Conservation (phyloP, 169 alveolate species). For the Theileria equi region DNA sequence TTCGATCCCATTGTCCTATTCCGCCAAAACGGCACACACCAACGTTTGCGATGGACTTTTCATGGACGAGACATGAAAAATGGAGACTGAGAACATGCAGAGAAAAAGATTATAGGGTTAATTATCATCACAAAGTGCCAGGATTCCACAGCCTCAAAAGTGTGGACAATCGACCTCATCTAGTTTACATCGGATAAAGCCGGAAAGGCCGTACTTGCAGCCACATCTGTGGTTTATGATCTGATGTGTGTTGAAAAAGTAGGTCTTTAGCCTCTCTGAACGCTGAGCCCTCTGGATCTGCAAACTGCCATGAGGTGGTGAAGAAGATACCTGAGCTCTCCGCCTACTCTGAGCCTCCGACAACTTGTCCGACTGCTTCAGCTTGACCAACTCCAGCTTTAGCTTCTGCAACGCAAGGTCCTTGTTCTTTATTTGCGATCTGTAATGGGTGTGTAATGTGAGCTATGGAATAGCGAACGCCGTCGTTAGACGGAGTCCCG, state of each 20-base stretch:
- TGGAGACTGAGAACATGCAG: neutral
- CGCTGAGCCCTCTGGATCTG: slow-evolving; percentile 51
- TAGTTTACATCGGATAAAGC: slow-evolving; percentile 22
- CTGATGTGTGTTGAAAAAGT: slow-evolving; percentile 61
- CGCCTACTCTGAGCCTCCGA: slow-evolving; percentile 50
- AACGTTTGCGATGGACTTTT: too few relatives aligned
- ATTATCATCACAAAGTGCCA: neutral
- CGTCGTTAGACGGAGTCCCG: too few relatives aligned
- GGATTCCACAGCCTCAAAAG: slow-evolving; percentile 2
- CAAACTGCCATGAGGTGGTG: neutral
- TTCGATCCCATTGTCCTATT: too few relatives aligned
- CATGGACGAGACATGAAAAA: neutral
- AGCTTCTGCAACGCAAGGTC: slow-evolving; percentile 51
- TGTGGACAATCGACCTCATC: slow-evolving; percentile 60
- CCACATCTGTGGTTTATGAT: slow-evolving; percentile 63
- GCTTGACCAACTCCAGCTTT: slow-evolving; percentile 31
- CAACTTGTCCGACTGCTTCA: slow-evolving; percentile 20
- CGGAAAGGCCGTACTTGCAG: slow-evolving; percentile 56
- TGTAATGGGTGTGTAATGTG: neutral
- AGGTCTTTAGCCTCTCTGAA: slow-evolving; percentile 54
- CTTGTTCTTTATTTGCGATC: slow-evolving; percentile 58
- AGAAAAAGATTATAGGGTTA: neutral
- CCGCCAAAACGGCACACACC: too few relatives aligned
- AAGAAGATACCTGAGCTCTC: slow-evolving; percentile 25
- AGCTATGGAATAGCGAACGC: too few relatives aligned